Evolutionary conservation across 805 yeast species (phyloP), one percentile per base, ranked within the genome.

Genomic region (Kuraishia molischiana): DNA sequence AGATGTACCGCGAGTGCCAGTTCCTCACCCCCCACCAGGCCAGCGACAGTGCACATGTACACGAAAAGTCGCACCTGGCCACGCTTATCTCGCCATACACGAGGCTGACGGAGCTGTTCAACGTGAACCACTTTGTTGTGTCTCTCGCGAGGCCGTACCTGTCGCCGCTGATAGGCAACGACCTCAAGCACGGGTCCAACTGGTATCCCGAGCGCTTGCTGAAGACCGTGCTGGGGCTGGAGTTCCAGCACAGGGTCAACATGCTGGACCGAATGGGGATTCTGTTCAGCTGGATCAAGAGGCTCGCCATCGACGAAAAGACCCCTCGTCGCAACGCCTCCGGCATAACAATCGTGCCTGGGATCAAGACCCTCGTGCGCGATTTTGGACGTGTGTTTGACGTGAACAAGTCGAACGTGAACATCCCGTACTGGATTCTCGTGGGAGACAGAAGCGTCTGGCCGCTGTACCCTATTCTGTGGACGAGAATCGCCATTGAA

Each of bases 361-460:
- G 81, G 51, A 62, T 87, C 36, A 67, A 81, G 38, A 77, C 85
- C 26, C 60, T 87, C 36, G 64, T 86, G 36, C 66, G 66, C 29
- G 87, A 82, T 46, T 73, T 85, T 43, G 79, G 86, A 32, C 66
- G 86, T 46, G 79, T 87, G 0, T 73, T 86, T 50, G 95, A 86
- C 52, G 80, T 84, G 3, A 79, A 79, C 48, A 70, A 80, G 47
- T 67, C 77, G 19, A 57, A 64, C 51, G 81, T 76, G 41, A 87
- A 85, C 54, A 80, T 87, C 18, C 82, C 86, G 4, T 85, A 86
- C 52, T 90, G 97, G 95, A 77, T 87, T 11, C 63, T 72, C 37
- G 85, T 89, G 24, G 98, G 98, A 4, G 97, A 90, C 56, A 67
- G 82, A 44, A 82, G 95, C 32, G 86, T 87, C 2, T 92, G 97